Conservation (phyloP, 345 rosid species). For the Aquilaria malaccensis region DNA sequence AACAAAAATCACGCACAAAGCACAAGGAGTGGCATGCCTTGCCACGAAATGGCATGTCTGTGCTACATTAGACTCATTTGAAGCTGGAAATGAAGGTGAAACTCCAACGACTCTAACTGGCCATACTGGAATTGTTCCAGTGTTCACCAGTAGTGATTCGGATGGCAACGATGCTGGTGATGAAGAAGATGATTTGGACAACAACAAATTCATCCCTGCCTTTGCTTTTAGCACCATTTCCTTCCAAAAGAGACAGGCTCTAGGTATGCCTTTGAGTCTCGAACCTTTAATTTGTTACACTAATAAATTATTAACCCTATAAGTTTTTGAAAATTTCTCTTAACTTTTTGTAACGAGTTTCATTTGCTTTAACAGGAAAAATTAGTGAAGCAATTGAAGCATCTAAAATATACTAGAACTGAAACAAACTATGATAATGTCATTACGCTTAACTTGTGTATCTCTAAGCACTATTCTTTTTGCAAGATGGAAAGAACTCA, state of each 20-base stretch:
- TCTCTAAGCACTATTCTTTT: too few species aligned
- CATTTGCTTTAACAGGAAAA: too few species aligned
- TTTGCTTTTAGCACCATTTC: conserved; percentile 72
- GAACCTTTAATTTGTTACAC: not conserved
- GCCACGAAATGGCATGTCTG: conserved; percentile 95
- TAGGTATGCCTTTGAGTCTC: conserved; percentile 33
- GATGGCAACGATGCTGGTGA: conserved; percentile 54
- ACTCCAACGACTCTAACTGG: conserved; percentile 36
- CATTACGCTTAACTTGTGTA: too few species aligned
- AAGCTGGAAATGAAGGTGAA: conserved; percentile 46
- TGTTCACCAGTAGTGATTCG: conserved; percentile 21
- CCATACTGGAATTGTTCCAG: conserved; percentile 16
- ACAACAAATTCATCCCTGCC: conserved; percentile 54
- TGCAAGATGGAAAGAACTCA: too few species aligned
- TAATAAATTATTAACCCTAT: not conserved
- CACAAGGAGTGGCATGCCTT: conserved; percentile 75
- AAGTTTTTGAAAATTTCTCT: not conserved
- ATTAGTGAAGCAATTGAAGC: too few species aligned
- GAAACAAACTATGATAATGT: too few species aligned
- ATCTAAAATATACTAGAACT: too few species aligned
- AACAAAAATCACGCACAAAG: conserved; percentile 90
- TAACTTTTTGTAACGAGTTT: too few species aligned
- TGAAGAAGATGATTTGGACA: conserved; percentile 85
- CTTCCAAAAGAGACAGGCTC: conserved; percentile 86
- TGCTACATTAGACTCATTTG: conserved; percentile 70